These are phyloP conservation scores for Iris macrosiphon DNA, from an alignment of 106 monocot genomes.

Conservation along the genomic window DNA sequence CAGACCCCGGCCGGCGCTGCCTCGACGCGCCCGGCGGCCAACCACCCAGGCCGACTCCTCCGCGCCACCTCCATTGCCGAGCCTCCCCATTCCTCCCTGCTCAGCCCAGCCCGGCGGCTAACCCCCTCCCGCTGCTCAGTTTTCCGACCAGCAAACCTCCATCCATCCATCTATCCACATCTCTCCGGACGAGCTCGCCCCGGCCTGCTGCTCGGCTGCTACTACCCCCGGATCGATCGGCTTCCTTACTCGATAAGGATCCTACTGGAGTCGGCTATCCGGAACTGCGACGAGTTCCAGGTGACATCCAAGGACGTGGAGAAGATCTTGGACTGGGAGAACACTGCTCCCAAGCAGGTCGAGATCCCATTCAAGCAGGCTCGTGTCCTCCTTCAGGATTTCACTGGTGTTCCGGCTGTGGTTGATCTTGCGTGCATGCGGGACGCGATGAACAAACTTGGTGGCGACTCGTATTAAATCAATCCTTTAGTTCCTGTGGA, in stretches of 20 bases:
- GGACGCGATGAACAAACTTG: slow-evolving; percentile 77
- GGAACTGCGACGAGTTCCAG: slow-evolving; percentile 83
- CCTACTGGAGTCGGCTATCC: slow-evolving; percentile 70
- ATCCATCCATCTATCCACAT: too few species aligned
- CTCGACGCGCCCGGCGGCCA: too few species aligned
- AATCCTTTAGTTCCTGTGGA: slow-evolving; percentile 85
- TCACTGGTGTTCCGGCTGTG: slow-evolving; percentile 82
- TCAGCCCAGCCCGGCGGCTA: too few species aligned
- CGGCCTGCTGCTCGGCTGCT: too few species aligned
- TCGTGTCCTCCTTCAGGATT: slow-evolving; percentile 89
- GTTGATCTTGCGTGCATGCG: slow-evolving; percentile 82
- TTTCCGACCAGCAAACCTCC: too few species aligned
- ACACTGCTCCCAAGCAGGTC: slow-evolving; percentile 59
- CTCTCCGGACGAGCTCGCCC: too few species aligned
- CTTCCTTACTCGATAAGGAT: slow-evolving; percentile 78
- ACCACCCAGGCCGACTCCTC: too few species aligned
- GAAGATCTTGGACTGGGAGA: slow-evolving; percentile 87
- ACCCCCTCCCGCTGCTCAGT: too few species aligned
- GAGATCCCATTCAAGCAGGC: slow-evolving; percentile 92
- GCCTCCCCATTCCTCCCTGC: too few species aligned
- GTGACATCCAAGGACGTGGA: slow-evolving; percentile 69
- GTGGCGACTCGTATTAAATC: slow-evolving; percentile 60
- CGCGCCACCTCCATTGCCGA: too few species aligned
- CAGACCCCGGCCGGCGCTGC: too few species aligned
- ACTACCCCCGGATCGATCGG: too few species aligned